Evolutionary conservation across 2,329 filamentous ascomycete species (phyloP).

Genomic region (Claviceps lovelessii): DNA sequence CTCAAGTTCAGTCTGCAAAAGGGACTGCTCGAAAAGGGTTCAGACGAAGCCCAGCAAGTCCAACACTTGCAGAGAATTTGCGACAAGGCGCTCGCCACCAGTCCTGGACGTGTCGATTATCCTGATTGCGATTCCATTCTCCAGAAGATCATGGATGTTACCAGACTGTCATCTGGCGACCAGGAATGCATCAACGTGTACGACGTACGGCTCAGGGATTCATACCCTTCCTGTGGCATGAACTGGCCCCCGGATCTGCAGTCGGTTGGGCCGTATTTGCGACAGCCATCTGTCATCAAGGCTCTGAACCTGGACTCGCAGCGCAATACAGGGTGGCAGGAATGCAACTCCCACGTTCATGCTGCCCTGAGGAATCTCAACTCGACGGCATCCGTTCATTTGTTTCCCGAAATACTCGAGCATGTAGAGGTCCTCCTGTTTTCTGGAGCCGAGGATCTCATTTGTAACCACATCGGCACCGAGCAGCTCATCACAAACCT

Average conservation of each 20-base stretch:
- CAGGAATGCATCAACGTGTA: conserved; percentile 86
- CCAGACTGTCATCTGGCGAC: conserved; percentile 38
- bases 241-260: conserved; percentile 88
- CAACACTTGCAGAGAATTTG: conserved; percentile 59
- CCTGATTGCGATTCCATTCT: conserved; percentile 63
- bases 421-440: conserved; percentile 74
- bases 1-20: conserved; percentile 67
- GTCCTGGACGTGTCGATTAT: conserved; percentile 45
- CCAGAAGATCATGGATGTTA: conserved; percentile 53
- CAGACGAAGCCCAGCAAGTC: conserved; percentile 47
- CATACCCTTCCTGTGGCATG: conserved; percentile 79
- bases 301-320: conserved; percentile 73
- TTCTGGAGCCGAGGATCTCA: conserved; percentile 84
- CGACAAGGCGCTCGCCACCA: conserved; percentile 39
- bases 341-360: conserved; percentile 73
- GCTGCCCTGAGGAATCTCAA: conserved; percentile 53
- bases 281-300: conserved; percentile 58
- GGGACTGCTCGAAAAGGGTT: conserved; percentile 55
- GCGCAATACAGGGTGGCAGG: conserved; percentile 78
- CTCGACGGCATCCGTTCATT: conserved; percentile 56
- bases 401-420: conserved; percentile 66
- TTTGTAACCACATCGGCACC: conserved; percentile 94
- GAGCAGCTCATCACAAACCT: conserved; percentile 82
- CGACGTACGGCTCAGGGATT: conserved; percentile 74
- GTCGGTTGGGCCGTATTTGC: conserved; percentile 69